Conservation (phyloP, 139 green algal genomes). For the Chloropicon primus region DNA sequence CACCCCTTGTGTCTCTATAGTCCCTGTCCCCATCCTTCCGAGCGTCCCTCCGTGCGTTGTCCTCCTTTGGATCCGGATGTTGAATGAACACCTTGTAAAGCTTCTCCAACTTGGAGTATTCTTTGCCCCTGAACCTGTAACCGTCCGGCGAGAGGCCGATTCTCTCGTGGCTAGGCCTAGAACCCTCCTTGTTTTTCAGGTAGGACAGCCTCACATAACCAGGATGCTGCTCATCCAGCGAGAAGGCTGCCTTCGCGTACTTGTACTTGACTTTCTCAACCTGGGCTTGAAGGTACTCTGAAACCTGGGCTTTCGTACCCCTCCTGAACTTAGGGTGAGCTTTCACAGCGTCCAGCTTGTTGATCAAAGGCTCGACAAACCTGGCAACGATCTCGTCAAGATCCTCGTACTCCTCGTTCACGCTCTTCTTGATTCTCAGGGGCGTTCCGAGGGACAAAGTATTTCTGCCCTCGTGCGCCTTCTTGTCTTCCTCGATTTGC, state of each 20-base stretch:
- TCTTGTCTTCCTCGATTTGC: conserved; percentile 35
- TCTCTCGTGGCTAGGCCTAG: neutral
- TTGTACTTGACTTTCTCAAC: neutral
- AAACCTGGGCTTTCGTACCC: neutral
- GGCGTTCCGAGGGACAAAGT: conserved; percentile 27
- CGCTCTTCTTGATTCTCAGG: conserved; percentile 28
- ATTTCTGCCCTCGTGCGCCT: conserved; percentile 42
- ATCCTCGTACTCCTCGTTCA: conserved; percentile 48
- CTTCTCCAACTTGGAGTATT: neutral
- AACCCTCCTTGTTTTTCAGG: neutral
- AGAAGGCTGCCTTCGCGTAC: neutral
- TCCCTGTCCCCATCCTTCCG: no score
- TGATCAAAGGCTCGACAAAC: conserved; percentile 35
- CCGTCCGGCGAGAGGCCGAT: neutral
- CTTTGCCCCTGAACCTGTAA: neutral
- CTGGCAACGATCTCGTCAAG: conserved; percentile 54
- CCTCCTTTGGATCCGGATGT: neutral
- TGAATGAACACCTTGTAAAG: neutral
- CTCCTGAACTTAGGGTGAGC: neutral
- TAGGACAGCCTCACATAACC: neutral
- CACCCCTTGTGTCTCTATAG: no score
- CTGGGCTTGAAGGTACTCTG: neutral
- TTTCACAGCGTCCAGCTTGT: neutral
- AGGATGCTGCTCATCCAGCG: neutral
- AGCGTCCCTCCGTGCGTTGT: no score